These are phyloP conservation scores for Candida succiphila DNA, from an alignment of 805 yeast species.

Conservation along the genomic window DNA sequence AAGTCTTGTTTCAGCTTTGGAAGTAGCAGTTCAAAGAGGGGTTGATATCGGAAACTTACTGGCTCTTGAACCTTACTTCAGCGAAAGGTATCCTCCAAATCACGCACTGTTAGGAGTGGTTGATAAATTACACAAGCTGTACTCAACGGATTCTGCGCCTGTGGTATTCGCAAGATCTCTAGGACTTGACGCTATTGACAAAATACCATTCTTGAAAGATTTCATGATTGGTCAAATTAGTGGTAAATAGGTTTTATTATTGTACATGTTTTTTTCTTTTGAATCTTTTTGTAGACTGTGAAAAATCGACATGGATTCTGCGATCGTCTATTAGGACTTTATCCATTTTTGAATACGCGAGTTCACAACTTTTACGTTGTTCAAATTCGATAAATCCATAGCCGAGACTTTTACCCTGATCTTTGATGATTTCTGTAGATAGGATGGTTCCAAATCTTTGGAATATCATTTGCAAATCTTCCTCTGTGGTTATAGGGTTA, in stretches of 20 bases:
- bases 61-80: constrained; percentile 80
- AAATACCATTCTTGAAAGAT: constrained; percentile 55
- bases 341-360: constrained; percentile 55
- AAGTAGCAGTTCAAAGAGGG: constrained; percentile 64
- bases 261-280: neutral
- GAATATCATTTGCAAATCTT: constrained; percentile 46
- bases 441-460: constrained; percentile 48
- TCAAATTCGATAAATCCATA: constrained; percentile 59
- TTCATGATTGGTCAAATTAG: constrained; percentile 46
- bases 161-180: constrained; percentile 64
- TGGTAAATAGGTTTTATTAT: constrained; percentile 7
- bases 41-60: constrained; percentile 77
- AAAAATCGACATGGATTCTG: constrained; percentile 57
- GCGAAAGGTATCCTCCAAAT: constrained; percentile 72
- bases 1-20: constrained; percentile 57
- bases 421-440: constrained; percentile 43
- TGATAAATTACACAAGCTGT: constrained; percentile 85
- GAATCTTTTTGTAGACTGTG: constrained; percentile 37
- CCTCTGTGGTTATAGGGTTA: constrained; percentile 51
- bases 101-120: constrained; percentile 79
- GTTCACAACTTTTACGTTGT: constrained; percentile 38
- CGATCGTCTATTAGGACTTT: constrained; percentile 55
- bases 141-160: constrained; percentile 64
- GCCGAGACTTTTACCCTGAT: constrained; percentile 35
- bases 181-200: constrained; percentile 67